Evolutionary conservation across 768 basidiomycete genomes (phyloP).

Genomic region (Pisolithus microcarpus): DNA sequence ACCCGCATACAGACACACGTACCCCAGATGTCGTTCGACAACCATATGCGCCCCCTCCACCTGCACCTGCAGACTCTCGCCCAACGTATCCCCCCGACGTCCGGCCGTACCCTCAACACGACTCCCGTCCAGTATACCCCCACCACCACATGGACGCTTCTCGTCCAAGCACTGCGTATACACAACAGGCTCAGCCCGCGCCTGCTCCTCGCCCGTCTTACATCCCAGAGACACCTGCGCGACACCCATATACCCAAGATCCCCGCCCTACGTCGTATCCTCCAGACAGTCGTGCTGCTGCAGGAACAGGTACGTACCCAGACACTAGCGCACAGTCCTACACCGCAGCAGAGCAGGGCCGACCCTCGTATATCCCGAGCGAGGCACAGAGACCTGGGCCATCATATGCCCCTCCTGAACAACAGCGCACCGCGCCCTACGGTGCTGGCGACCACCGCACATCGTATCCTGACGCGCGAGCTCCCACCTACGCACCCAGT

Average conservation of each 20-base stretch:
- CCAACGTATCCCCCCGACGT: constrained; percentile 6
- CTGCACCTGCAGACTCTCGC: constrained; percentile 14
- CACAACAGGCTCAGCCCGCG: constrained; percentile 10
- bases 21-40: constrained; percentile 9
- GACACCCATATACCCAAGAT: background rate
- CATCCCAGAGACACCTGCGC: background rate
- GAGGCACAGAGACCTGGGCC: background rate
- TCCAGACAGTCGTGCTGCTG: constrained; percentile 3
- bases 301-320: constrained; percentile 13
- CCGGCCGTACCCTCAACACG: constrained; percentile 9
- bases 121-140: constrained; percentile 12
- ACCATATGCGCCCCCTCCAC: constrained; percentile 3
- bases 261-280: background rate
- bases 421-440: background rate
- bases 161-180: constrained; percentile 16
- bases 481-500: background rate
- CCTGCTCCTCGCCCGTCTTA: constrained; percentile 6
- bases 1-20: constrained; percentile 13
- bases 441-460: background rate
- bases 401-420: background rate
- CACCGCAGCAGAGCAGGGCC: background rate
- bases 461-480: background rate
- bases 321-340: constrained; percentile 1
- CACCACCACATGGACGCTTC: constrained; percentile 15
- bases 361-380: background rate